A percentile compares a stretch with the other conserved stretches of the same genome.
These are phyloP conservation scores for Myriosclerotinia scirpicola DNA, from an alignment of 2,329 filamentous ascomycete species.

Conservation along the genomic window DNA sequence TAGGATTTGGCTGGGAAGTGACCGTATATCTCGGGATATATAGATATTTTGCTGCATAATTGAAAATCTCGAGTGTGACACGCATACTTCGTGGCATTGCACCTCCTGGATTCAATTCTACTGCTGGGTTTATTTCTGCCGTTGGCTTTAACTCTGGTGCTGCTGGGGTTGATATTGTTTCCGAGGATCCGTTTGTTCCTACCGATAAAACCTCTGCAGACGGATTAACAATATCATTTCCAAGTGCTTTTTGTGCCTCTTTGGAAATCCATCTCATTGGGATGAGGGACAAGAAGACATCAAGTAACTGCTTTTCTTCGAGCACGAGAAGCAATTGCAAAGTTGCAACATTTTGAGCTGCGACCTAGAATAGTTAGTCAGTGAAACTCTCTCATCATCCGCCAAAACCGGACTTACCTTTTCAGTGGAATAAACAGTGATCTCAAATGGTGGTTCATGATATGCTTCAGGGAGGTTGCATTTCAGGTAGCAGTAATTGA, in stretches of 20 bases:
- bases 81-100: neutral
- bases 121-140: no score
- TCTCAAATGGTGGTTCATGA: neutral
- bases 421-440: neutral
- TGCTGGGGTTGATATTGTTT: neutral
- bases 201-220: neutral
- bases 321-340: constrained; percentile 13
- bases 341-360: neutral
- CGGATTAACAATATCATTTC: neutral
- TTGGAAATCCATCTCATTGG: neutral
- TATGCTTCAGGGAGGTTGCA: neutral
- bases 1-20: no score
- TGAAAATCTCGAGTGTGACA: constrained; percentile 5
- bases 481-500: neutral
- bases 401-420: neutral
- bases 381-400: neutral
- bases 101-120: neutral
- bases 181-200: neutral
- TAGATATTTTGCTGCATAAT: constrained; percentile 17
- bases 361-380: neutral
- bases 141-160: neutral
- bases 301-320: constrained; percentile 3
- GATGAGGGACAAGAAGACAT: neutral
- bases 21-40: constrained; percentile 4
- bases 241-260: neutral